phyloP scores from a whole-genome alignment of 129 eudicot genomes.

The Chrysanthemum makinoi region DNA sequence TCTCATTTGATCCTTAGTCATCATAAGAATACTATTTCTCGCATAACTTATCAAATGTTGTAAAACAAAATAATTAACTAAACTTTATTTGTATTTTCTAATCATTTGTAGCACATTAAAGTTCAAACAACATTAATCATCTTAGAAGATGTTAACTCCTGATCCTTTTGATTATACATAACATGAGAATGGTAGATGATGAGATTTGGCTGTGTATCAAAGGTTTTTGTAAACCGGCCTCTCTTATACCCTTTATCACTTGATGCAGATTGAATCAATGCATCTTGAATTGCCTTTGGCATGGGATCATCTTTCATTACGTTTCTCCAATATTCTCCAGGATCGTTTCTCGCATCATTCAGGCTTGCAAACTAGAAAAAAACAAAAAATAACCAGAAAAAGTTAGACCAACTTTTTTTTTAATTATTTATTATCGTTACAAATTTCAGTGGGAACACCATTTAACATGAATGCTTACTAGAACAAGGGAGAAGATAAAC shows the following conservation, averaged over 20 bases:
- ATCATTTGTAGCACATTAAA: no score
- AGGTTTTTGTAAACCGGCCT: slow-evolving; percentile 32
- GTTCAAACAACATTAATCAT: slow-evolving; percentile 4
- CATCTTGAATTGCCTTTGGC: slow-evolving; percentile 47
- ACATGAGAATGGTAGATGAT: slow-evolving; percentile 43
- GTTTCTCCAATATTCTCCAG: slow-evolving; percentile 48
- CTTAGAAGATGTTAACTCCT: slow-evolving; percentile 28
- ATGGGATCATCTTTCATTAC: slow-evolving; percentile 56
- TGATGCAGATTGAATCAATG: slow-evolving; percentile 15
- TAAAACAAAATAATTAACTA: no score
- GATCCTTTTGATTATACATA: slow-evolving; percentile 24
- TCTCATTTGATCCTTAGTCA: no score
- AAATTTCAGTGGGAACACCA: no score
- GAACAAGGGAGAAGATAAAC: slow-evolving; percentile 32
- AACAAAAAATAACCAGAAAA: no score
- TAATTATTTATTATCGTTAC: no score
- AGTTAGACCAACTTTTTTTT: no score
- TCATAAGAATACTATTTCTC: no score
- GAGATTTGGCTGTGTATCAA: slow-evolving; percentile 30
- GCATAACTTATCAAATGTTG: no score
- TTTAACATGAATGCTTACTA: slow-evolving; percentile 17
- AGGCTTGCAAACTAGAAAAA: background rate
- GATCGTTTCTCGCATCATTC: slow-evolving; percentile 45
- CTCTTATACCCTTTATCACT: background rate
- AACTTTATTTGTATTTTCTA: no score